A percentile compares a stretch with the other conserved stretches of the same genome.
phyloP scores from a whole-genome alignment of 306 rosid genomes.

The Pueraria montana region DNA sequence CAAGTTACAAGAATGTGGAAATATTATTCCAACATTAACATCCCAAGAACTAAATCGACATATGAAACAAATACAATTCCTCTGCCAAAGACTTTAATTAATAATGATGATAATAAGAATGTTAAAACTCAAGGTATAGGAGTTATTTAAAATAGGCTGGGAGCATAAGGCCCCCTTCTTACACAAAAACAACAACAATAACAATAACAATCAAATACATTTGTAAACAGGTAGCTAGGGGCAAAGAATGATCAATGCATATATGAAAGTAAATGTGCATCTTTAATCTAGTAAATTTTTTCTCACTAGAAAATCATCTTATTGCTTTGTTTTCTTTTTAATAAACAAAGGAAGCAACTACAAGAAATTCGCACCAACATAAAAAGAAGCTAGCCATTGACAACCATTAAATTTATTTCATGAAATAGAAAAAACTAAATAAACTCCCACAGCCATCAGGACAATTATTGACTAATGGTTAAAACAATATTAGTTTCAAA shows the following conservation, averaged over 20 bases:
- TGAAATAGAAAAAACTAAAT: background rate
- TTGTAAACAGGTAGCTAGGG: background rate
- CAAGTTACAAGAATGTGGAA: background rate
- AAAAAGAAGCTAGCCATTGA: conserved; percentile 16
- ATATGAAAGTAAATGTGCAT: background rate
- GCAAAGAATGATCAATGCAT: conserved; percentile 27
- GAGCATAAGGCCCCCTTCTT: conserved; percentile 11
- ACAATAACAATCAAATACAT: background rate
- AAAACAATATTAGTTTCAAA: conserved; percentile 19
- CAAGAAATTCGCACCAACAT: background rate
- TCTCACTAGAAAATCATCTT: background rate
- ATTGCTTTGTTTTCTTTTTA: background rate
- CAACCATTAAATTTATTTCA: background rate
- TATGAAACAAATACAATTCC: background rate
- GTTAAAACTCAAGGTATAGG: background rate
- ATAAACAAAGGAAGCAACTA: conserved; percentile 28
- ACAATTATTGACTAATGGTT: conserved; percentile 27
- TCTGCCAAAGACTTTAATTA: background rate
- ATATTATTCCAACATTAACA: conserved; percentile 2
- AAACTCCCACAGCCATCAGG: conserved; percentile 29
- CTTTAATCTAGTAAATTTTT: background rate
- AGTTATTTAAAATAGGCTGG: conserved; percentile 3
- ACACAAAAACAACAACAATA: background rate
- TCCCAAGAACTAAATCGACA: background rate
- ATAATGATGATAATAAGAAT: background rate